These are phyloP conservation scores for Letharia columbiana DNA, from an alignment of 495 filamentous ascomycete species.

Conservation along the genomic window DNA sequence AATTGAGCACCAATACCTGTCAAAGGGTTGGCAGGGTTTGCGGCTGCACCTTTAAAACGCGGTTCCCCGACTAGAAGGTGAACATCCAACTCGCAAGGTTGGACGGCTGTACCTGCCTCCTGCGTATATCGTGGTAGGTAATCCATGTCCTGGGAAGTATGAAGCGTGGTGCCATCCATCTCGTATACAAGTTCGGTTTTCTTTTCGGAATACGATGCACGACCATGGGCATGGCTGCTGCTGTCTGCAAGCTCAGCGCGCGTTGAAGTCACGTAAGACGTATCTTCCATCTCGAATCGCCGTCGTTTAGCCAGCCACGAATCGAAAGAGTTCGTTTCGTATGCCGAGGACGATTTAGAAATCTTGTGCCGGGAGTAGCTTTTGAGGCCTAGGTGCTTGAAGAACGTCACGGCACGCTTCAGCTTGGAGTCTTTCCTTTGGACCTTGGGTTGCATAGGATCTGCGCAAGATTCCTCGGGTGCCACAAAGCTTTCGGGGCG, in stretches of 20 bases:
- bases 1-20: background rate
- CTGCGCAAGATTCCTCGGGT: background rate
- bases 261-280: background rate
- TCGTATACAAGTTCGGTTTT: background rate
- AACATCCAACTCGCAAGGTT: background rate
- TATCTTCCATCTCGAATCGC: conserved; percentile 3
- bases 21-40: background rate
- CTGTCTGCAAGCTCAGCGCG: background rate
- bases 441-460: background rate
- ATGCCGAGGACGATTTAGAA: background rate
- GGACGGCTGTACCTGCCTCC: background rate
- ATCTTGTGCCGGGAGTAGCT: conserved; percentile 2
- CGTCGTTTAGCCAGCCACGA: background rate
- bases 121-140: background rate
- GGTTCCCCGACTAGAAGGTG: background rate
- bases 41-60: no score
- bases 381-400: conserved; percentile 15
- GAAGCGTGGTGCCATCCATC: background rate
- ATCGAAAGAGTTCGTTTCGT: background rate
- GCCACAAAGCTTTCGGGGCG: conserved; percentile 11
- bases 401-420: conserved; percentile 19
- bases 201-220: background rate
- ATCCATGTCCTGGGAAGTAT: background rate
- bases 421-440: conserved; percentile 14
- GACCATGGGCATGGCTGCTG: background rate